These are phyloP conservation scores for Malus asiatica DNA, from an alignment of 306 rosid species.

Conservation along the genomic window DNA sequence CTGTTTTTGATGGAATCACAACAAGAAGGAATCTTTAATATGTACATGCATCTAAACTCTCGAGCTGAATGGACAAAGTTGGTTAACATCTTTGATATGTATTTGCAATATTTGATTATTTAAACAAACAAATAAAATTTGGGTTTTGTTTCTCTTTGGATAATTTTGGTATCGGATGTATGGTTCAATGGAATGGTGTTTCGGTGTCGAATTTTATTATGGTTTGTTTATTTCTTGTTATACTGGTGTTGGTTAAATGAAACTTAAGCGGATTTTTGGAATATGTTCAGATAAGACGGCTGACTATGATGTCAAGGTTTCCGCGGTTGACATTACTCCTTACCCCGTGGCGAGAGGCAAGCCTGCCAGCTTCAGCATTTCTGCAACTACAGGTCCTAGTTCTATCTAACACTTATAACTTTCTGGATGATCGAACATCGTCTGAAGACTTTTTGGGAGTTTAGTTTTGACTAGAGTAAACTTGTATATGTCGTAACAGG, in stretches of 20 bases:
- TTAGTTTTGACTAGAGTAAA: not conserved
- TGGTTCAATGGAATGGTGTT: not conserved
- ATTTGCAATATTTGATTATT: not conserved
- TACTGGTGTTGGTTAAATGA: not conserved
- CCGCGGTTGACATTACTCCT: constrained; percentile 66
- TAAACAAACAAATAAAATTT: not conserved
- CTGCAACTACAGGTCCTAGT: constrained; percentile 59
- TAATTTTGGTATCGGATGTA: not conserved
- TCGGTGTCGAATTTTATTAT: not conserved
- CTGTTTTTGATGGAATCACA: not conserved
- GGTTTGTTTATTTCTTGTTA: not conserved
- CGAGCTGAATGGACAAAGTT: not conserved
- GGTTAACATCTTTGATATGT: not conserved
- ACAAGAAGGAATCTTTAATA: not conserved
- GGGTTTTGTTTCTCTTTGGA: not conserved
- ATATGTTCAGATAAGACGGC: constrained; percentile 49
- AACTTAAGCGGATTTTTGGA: not conserved
- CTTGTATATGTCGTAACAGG: constrained; percentile 24
- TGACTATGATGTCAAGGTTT: constrained; percentile 58
- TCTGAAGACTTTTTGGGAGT: not conserved
- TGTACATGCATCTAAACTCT: not conserved
- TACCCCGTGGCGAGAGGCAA: constrained; percentile 66
- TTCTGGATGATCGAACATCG: not conserved
- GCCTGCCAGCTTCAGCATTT: constrained; percentile 67
- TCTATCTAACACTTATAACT: not conserved